phyloP scores from a whole-genome alignment of 2,329 filamentous ascomycete genomes.

The Onygena corvina region DNA sequence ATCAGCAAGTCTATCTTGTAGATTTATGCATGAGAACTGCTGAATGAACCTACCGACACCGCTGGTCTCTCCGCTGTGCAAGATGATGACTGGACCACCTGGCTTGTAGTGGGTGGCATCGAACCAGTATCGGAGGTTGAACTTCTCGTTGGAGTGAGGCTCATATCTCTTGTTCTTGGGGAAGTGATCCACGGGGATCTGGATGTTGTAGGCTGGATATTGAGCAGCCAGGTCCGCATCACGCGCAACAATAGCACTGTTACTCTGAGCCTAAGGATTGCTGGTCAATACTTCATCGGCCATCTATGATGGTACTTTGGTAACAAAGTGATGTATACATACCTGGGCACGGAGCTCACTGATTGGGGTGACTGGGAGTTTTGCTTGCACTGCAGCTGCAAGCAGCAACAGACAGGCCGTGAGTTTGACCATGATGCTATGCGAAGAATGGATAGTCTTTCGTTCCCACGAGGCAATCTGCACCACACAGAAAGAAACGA shows the following conservation, averaged over 20 bases:
- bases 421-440: conserved; percentile 12
- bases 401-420: conserved; percentile 11
- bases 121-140: conserved; percentile 70
- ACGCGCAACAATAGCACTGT: conserved; percentile 1
- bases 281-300: background rate
- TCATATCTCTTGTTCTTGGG: conserved; percentile 67
- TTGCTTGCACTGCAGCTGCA: conserved; percentile 10
- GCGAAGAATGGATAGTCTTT: background rate
- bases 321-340: background rate
- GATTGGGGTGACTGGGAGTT: conserved; percentile 9
- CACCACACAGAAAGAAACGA: background rate
- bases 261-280: background rate
- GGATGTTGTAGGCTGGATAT: conserved; percentile 42
- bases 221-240: conserved; percentile 15
- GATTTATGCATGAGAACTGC: background rate
- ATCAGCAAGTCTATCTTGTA: background rate
- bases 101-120: conserved; percentile 62
- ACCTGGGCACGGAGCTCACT: conserved; percentile 7
- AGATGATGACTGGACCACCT: conserved; percentile 69
- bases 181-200: conserved; percentile 64
- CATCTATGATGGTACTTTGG: background rate
- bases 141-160: conserved; percentile 58
- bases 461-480: conserved; percentile 1
- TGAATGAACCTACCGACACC: conserved; percentile 24
- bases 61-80: conserved; percentile 59